Base-by-base conservation (phyloP, 2,329 filamentous ascomycete genomes). In the Penicillium sp. region DNA sequence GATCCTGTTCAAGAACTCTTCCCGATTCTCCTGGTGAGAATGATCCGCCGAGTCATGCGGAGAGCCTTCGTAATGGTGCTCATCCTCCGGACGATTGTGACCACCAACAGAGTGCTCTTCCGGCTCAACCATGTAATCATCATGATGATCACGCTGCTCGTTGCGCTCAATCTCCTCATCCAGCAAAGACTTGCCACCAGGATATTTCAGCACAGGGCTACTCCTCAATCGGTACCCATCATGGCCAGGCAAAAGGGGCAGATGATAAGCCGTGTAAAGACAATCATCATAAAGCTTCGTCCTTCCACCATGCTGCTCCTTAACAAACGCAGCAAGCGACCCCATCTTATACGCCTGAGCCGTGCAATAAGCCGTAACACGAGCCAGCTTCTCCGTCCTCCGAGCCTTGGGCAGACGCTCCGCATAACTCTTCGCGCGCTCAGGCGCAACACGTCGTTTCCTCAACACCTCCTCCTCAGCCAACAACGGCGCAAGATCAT, bases 211-310 rank as follows among this genome's bases (percentile, higher is more conserved):
- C 22, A 96, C 89, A 0, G 94, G 94, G 67, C 92, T 91, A 69
- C 93, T 97, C 64, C 90, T 85, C 24, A 99, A 80, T 24, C 94
- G 82, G 72, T 92, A 97, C 1, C 94, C 93, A 45, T 96, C 92
- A 44, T 81, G 85, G 1, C 93, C 94, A 2, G 90, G 88, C 50
- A 97, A 79, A 14, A 99, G 77, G 5, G 94, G 94, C 29, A 97
- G 78, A 69, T 97, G 92, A 72, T 99, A 99, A 45, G 96, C 93
- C 24, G 88, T 90, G 70, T 99, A 99, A 22, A 99, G 79, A 69
- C 94, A 99, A 73, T 99, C 94, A 72, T 99, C 94, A 74, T 99
- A 99, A 5, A 97, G 81, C 75, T 99, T 99, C 13, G 93, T 96
- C 75, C 92, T 88, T 1, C 92, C 93, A 31, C 89, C 87, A 75